A percentile compares a stretch with the other conserved stretches of the same genome.
phyloP scores from a whole-genome alignment of 1,139 yeast genomes.

The Debaryomyces sp. region DNA sequence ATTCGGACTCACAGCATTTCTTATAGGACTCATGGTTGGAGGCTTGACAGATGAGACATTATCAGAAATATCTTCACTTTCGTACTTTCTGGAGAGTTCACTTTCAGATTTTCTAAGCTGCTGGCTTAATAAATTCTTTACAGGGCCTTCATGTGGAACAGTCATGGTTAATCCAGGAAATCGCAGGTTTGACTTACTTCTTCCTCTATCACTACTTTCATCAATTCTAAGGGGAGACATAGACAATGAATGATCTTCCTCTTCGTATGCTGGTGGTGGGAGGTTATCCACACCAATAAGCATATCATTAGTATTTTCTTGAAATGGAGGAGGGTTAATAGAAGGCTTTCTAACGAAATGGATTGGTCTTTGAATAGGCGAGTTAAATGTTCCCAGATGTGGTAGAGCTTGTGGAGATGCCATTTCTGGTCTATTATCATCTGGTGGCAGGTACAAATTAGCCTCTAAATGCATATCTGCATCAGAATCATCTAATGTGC shows the following conservation, averaged over 20 bases:
- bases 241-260: slow-evolving; percentile 25
- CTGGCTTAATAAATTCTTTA: slow-evolving; percentile 23
- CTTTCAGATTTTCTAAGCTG: slow-evolving; percentile 5
- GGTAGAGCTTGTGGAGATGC: slow-evolving; percentile 65
- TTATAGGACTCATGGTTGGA: slow-evolving; percentile 3
- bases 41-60: slow-evolving; percentile 15
- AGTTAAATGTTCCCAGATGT: slow-evolving; percentile 36
- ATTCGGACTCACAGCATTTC: background rate
- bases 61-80: slow-evolving; percentile 24
- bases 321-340: slow-evolving; percentile 46
- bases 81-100: background rate
- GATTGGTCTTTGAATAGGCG: slow-evolving; percentile 39
- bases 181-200: slow-evolving; percentile 1
- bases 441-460: slow-evolving; percentile 64
- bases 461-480: slow-evolving; percentile 54
- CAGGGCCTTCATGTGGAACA: slow-evolving; percentile 18
- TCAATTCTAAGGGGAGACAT: slow-evolving; percentile 40
- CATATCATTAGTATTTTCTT: slow-evolving; percentile 30
- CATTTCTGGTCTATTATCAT: slow-evolving; percentile 31
- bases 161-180: slow-evolving; percentile 1
- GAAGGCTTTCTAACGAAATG: slow-evolving; percentile 41
- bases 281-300: slow-evolving; percentile 28
- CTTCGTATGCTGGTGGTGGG: slow-evolving; percentile 47
- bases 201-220: slow-evolving; percentile 12
- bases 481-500: slow-evolving; percentile 45